Evolutionary conservation across 495 filamentous ascomycete genomes (phyloP).

Genomic region (Apodospora peruviana): DNA sequence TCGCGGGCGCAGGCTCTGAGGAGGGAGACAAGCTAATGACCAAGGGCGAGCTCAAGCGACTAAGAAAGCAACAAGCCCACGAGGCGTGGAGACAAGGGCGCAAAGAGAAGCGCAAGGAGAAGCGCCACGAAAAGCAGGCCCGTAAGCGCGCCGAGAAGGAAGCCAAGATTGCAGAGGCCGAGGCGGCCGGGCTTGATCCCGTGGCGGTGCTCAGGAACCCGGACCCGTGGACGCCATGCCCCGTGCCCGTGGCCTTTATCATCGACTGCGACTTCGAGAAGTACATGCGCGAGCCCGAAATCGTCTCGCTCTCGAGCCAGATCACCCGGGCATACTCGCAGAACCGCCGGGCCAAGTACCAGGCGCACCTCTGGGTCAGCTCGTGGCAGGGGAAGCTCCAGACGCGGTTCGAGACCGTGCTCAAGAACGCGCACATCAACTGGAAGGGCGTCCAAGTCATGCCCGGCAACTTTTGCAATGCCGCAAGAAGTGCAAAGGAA

Average conservation of each 20-base stretch:
- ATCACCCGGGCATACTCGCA: slow-evolving; percentile 85
- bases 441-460: slow-evolving; percentile 76
- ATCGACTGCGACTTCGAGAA: slow-evolving; percentile 91
- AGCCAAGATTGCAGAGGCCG: slow-evolving; percentile 36
- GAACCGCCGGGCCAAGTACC: slow-evolving; percentile 61
- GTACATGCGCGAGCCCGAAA: slow-evolving; percentile 78
- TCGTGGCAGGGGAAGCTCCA: slow-evolving; percentile 72
- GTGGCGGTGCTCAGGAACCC: slow-evolving; percentile 13
- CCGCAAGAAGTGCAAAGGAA: slow-evolving; percentile 51
- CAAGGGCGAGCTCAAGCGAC: slow-evolving; percentile 77
- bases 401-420: slow-evolving; percentile 69
- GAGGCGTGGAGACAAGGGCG: slow-evolving; percentile 64
- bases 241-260: slow-evolving; percentile 68
- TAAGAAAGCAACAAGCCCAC: slow-evolving; percentile 59
- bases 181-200: slow-evolving; percentile 34
- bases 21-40: slow-evolving; percentile 22
- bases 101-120: slow-evolving; percentile 66
- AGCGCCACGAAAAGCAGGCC: slow-evolving; percentile 57
- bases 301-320: slow-evolving; percentile 74
- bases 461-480: slow-evolving; percentile 63
- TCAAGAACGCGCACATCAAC: slow-evolving; percentile 58
- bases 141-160: slow-evolving; percentile 41
- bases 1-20: slow-evolving; percentile 1
- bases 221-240: slow-evolving; percentile 30
- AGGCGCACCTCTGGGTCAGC: slow-evolving; percentile 64